Base-by-base conservation (phyloP, 164 flowering plant species). In the Sedum album region DNA sequence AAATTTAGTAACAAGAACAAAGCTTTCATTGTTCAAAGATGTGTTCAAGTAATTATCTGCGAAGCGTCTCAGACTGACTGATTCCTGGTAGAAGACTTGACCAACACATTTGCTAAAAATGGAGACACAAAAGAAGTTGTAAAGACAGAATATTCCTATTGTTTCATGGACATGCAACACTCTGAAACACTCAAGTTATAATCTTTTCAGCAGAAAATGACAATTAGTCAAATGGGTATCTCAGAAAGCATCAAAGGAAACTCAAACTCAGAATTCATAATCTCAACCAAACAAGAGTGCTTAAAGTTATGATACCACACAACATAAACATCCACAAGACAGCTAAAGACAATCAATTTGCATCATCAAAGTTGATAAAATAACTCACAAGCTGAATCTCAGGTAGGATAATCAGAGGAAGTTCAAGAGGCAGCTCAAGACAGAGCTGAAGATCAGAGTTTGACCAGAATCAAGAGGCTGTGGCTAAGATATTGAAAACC, bases 111-210 rank as follows among this genome's bases (percentile, higher is more conserved):
- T 28, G 62, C 33, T 57, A 26, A 28, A 20, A 26, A 11, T 26
- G 62, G 30, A 53, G 28, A 57, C 62, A 57, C 33, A 57, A 23
- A 3, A 13, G 17, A 57, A n/a, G n/a, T n/a, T n/a, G n/a, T n/a
- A 30, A 57, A 35, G 62, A 57, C 57, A 53, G 28, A 53, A 57
- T 57, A 57, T 57, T 57, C 33, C 20, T 57, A 57, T 26, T 18
- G 18, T 11, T 28, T 7, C 33, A 28, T 57, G 62, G 62, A 57
- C 15, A 26, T 57, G 33, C 62, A 57, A 57, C 33, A 2, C 62
- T 14, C 31, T 5, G 15, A 44, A 2, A 4, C 7, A 57, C n/a
- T 26, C 11, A 57, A 57, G 33, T 28, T 57, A 0, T 1, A 57
- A 57, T 53, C 31, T 57, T 57, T 57, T 28, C 61, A 28, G 2